Conservation (phyloP, 345 rosid genomes). For the Aurinia saxatilis region DNA sequence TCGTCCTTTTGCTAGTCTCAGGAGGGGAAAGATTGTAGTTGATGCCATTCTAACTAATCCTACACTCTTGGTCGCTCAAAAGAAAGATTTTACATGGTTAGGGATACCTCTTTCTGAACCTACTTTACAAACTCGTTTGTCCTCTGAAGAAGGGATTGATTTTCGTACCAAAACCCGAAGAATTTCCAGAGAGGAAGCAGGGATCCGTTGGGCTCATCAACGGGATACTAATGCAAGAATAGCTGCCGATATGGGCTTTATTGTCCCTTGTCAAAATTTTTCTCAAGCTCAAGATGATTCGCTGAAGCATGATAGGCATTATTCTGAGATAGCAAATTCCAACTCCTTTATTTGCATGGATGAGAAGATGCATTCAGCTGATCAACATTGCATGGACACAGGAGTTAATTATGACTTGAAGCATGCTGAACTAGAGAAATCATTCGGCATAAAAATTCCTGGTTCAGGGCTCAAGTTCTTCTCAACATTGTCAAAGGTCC, state of each 20-base stretch:
- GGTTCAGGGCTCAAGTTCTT: conserved; percentile 65
- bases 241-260: conserved; percentile 78
- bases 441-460: conserved; percentile 78
- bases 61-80: conserved; percentile 59
- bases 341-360: conserved; percentile 57
- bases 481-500: conserved; percentile 55
- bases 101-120: conserved; percentile 72
- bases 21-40: conserved; percentile 80
- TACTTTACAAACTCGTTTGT: conserved; percentile 46
- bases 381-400: conserved; percentile 74
- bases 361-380: conserved; percentile 69
- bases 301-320: conserved; percentile 33
- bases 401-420: conserved; percentile 72
- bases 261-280: conserved; percentile 42
- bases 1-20: conserved; percentile 79
- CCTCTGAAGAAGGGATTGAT: conserved; percentile 93
- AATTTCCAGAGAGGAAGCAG: conserved; percentile 68
- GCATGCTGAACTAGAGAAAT: conserved; percentile 89
- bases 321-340: conserved; percentile 30
- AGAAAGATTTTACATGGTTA: conserved; percentile 88
- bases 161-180: conserved; percentile 80
- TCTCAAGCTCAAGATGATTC: conserved; percentile 35
- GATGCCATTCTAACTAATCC: conserved; percentile 83
- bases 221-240: conserved; percentile 65
- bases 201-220: conserved; percentile 42